Evolutionary conservation across 2,329 filamentous ascomycete species (phyloP), one percentile per base, ranked within the genome.

Genomic region (Cadophora sp.): DNA sequence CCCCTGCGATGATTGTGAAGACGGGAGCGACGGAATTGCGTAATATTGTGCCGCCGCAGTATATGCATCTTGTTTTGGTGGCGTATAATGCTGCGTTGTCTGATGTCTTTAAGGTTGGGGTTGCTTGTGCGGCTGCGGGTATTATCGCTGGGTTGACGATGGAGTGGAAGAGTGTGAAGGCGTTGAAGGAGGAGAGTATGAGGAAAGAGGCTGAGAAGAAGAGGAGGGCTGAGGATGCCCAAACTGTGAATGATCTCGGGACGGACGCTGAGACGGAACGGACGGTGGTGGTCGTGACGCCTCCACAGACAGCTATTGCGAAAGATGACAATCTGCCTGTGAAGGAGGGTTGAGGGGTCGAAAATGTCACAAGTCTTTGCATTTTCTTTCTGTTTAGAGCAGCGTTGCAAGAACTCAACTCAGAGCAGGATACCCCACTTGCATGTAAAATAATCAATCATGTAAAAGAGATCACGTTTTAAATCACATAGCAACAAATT

Each of bases 141-240:
- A 68, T 74, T 7, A 41, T 87, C n/a, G 84, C 83, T 1, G 80
- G 82, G 0, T 70, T 82, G 16, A 79, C 81, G 16, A 81, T 89
- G 66, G 82, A 88, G 76, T 89, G 86, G 86, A 85, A 82, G 75
- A 83, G 78, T 71, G 81, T 87, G 66, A 87, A 87, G 79, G 81
- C 80, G 30, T 80, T 81, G 74, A 76, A 78, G 59, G 43, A 71
- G 24, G 66, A 36, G 41, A 53, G 59, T 56, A 16, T 24, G 30
- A 45, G 20, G 27, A 48, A 41, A 33, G 47, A 48, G n/a, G 60
- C 39, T 22, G 30, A 58, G 59, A 66, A 62, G 16, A 45, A 45
- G 33, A 58, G 24, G 14, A 51, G n/a, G 11, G 45, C 33, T 1
- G 36, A 30, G 36, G 20, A 36, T 6, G 36, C 11, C 8, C 22